Conservation (phyloP, 371 early-diverging fungal genomes). For the Gilbertella persicaria region DNA sequence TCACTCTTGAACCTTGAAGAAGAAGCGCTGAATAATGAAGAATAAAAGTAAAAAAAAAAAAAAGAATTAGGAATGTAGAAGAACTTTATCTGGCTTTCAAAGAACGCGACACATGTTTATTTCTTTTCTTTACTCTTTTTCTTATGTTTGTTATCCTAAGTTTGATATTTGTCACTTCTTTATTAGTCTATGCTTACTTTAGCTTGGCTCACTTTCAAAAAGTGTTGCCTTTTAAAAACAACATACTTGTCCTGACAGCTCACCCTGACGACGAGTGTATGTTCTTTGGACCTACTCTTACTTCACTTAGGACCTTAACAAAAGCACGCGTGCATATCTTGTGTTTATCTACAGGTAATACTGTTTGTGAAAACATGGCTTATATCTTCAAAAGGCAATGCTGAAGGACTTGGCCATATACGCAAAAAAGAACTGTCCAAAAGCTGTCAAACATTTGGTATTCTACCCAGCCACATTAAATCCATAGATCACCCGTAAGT, state of each 20-base stretch:
- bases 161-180: not conserved
- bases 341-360: conserved; percentile 85
- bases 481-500: conserved; percentile 69
- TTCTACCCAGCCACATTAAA: conserved; percentile 61
- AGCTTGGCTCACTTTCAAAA: conserved; percentile 20
- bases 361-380: not conserved
- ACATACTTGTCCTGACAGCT: conserved; percentile 85
- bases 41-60: conserved; percentile 3
- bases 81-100: not conserved
- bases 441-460: conserved; percentile 70
- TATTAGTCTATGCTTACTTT: conserved; percentile 18
- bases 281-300: conserved; percentile 96
- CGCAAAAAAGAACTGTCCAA: conserved; percentile 78
- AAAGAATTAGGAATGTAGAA: no score
- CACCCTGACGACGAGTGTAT: conserved; percentile 99
- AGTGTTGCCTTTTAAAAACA: conserved; percentile 12
- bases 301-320: conserved; percentile 30
- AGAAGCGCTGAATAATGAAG: conserved; percentile 7
- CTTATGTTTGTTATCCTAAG: conserved; percentile 2
- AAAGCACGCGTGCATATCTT: conserved; percentile 66
- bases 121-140: conserved; percentile 1
- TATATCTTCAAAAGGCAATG: conserved; percentile 59
- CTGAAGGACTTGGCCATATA: conserved; percentile 74
- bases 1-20: conserved; percentile 37
- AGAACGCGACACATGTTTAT: not conserved